Base-by-base conservation (phyloP, 179 eudicot genomes). In the Patellifolia procumbens region DNA sequence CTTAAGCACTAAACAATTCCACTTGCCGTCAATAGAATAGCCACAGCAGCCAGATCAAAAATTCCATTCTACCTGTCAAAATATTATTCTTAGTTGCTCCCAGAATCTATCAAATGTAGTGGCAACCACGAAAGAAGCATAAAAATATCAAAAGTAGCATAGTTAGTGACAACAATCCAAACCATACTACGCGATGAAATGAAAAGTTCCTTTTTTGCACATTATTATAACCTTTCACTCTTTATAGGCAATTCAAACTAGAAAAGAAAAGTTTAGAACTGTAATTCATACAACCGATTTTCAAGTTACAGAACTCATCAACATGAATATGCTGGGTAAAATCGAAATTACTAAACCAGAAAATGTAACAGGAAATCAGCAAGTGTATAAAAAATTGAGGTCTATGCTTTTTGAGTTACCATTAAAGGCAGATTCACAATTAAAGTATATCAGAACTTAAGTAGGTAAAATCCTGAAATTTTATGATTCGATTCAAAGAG, bases 31-130 rank as follows among this genome's bases (percentile, higher is more conserved):
- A 34, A 63, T 75, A 76, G 76, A 76, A 84, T 74, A 84, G 77
- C 91, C 83, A 68, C 46, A 78, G 55, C 62, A 82, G 46, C 79
- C 80, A 82, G 81, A 78, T 79, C 37, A 79, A 68, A 26, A 72
- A 10, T 37, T 79, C 76, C 86, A 81, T 84, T 71, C 67, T 51
- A 84, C 89, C 91, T 88, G 88, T 72, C 66, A 82, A 74, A 75
- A 65, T 72, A 42, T 3, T 53, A 51, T 24, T 48, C 48, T 73
- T 46, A 37, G 69, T 43, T 72, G 15, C 42, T 35, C 7, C 11
- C 13, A 11, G 24, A 51, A 55, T 28, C 31, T 35, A 74, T 42
- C 15, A 55, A 8, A 63, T 22, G 22, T 19, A 52, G 16, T 42
- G 42, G 35, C 20, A 67, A 59, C 20, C 61, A 31, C 59, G 6